Conservation (phyloP, 2,329 filamentous ascomycete genomes). For the Phialophora macrospora region DNA sequence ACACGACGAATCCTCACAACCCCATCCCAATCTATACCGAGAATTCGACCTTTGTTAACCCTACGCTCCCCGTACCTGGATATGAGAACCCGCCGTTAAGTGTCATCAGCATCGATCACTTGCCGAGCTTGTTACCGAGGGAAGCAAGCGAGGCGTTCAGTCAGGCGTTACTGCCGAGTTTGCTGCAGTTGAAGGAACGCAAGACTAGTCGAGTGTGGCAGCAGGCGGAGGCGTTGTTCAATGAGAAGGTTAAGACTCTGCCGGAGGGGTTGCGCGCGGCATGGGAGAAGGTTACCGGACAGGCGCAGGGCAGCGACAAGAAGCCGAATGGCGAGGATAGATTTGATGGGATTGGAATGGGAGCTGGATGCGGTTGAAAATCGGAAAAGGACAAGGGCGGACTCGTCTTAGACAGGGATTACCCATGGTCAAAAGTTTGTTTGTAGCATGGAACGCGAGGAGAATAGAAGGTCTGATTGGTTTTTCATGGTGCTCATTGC, state of each 20-base stretch:
- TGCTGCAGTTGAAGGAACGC: constrained; percentile 78
- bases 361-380: neutral
- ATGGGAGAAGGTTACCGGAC: constrained; percentile 25
- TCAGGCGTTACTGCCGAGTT: constrained; percentile 73
- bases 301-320: constrained; percentile 3
- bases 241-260: constrained; percentile 70
- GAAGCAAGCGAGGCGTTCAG: constrained; percentile 89
- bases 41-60: constrained; percentile 84
- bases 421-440: neutral
- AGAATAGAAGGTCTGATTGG: neutral
- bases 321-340: neutral
- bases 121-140: constrained; percentile 80
- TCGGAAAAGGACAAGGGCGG: neutral
- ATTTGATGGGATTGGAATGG: neutral
- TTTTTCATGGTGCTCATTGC: neutral
- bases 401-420: neutral
- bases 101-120: constrained; percentile 87
- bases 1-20: constrained; percentile 55
- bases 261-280: constrained; percentile 49
- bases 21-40: constrained; percentile 75
- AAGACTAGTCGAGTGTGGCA: constrained; percentile 76
- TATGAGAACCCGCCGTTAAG: constrained; percentile 66
- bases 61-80: constrained; percentile 76
- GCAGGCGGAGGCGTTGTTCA: constrained; percentile 80
- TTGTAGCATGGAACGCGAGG: neutral